Base-by-base conservation (phyloP, 208 protist genomes). In the Herpetomonas tarakana region DNA sequence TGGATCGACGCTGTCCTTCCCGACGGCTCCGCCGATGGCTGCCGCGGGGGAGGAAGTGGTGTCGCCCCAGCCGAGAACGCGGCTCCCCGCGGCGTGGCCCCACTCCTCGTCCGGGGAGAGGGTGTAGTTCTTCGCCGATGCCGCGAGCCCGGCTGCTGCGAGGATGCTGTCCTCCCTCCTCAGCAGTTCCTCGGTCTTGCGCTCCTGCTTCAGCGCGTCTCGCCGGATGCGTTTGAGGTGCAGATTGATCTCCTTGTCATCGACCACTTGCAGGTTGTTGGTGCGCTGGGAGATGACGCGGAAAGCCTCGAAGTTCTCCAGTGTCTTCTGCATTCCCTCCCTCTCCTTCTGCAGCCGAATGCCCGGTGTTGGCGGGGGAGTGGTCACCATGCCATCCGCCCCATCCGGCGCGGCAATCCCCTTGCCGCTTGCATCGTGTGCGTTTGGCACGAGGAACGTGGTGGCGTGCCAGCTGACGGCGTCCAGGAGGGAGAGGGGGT, bases 211-310 rank as follows among this genome's bases (percentile, higher is more conserved):
- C 47, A 78, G 19, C 29, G 71, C 67, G 31, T 93, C 78, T 16
- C 62, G 74, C 35, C 74, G 85, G 12, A 89, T 60, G 11, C 64
- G 70, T 60, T 91, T 85, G 12, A 96, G 67, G 50, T 91, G 81
- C 12, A 88, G 65, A 58, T 96, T 96, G 52, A 96, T 92, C 70
- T 93, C 86, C 68, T 83, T 86, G 70, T 80, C 71, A 56, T 96
- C 90, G 58, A 96, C 90, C 49, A 96, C 90, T 65, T 93, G 86
- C 35, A 96, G 60, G 65, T 96, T 96, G 60, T 88, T 88, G 9
- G 86, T 93, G 47, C 84, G 82, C 68, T 93, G 90, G 0, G 90
- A 78, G 62, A 96, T 93, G 51, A 93, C 74, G 50, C 86, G 90
- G 45, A 93, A 93, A 1, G 83, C 84, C 58, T 96, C 86, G 35